Evolutionary conservation across 1,284 basidiomycete species (phyloP).

Genomic region (Rhodotorula sp.): DNA sequence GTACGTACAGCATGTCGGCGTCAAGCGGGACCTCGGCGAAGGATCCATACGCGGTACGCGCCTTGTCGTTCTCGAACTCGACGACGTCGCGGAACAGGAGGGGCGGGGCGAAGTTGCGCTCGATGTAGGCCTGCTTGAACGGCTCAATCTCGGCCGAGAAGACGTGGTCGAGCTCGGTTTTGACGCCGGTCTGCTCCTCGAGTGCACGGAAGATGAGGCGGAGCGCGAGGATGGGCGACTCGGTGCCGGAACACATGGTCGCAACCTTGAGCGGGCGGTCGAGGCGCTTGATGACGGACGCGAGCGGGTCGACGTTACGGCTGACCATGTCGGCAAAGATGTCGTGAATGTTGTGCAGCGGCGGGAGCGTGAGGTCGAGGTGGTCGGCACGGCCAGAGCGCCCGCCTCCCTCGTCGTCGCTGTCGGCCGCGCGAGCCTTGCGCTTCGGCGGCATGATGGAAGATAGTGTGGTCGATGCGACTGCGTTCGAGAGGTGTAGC

Average conservation of each 20-base stretch:
- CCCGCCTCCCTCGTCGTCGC: background rate
- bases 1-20: conserved; percentile 62
- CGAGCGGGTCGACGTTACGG: conserved; percentile 64
- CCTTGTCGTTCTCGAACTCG: conserved; percentile 61
- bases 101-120: conserved; percentile 86
- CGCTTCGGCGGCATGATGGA: conserved; percentile 1
- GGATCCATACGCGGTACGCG: conserved; percentile 85
- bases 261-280: conserved; percentile 83
- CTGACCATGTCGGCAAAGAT: conserved; percentile 83
- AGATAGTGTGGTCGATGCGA: too few species aligned
- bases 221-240: conserved; percentile 87
- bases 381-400: background rate
- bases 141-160: conserved; percentile 98
- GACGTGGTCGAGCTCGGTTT: conserved; percentile 80
- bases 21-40: conserved; percentile 82
- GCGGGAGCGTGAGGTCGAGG: conserved; percentile 59
- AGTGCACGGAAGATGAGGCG: conserved; percentile 76
- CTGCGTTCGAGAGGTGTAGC: too few species aligned
- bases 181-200: conserved; percentile 65
- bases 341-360: conserved; percentile 74
- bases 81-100: conserved; percentile 91
- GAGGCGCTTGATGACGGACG: conserved; percentile 68
- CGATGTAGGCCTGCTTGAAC: conserved; percentile 95
- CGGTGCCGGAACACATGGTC: conserved; percentile 90
- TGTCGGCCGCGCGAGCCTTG: background rate